These are phyloP conservation scores for Magnaporthiopsis rhizophila DNA, from an alignment of 2,329 filamentous ascomycete species.

Conservation along the genomic window DNA sequence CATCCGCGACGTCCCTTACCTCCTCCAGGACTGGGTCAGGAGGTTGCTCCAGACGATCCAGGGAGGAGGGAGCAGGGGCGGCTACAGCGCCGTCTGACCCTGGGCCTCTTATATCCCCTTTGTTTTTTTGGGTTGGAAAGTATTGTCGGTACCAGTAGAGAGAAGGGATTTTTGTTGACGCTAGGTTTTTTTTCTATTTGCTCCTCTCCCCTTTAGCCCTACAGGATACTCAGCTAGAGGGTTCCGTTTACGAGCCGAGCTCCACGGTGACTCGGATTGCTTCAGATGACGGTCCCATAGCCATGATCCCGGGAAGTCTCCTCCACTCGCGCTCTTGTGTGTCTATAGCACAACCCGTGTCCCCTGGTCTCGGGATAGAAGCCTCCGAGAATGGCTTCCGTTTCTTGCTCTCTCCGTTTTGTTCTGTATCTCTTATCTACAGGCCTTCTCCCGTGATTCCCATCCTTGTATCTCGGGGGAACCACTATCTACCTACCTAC, in stretches of 20 bases:
- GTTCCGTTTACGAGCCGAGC: no score
- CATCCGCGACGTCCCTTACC: slow-evolving; percentile 84
- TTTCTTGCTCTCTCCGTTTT: not conserved
- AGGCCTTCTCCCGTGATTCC: not conserved
- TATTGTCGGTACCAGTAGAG: no score
- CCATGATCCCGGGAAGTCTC: no score
- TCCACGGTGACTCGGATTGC: no score
- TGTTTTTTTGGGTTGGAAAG: no score
- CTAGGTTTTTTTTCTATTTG: slow-evolving; percentile 10
- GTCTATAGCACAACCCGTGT: no score
- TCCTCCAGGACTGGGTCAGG: slow-evolving; percentile 80
- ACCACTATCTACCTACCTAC: not conserved
- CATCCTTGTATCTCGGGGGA: not conserved
- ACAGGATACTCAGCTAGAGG: no score
- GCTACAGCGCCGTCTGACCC: slow-evolving; percentile 80
- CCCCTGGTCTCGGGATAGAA: no score
- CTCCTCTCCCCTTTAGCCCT: slow-evolving; percentile 8
- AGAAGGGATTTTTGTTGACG: no score
- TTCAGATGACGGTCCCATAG: no score
- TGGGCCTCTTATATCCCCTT: not conserved
- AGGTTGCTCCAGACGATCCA: slow-evolving; percentile 77
- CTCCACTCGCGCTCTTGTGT: no score
- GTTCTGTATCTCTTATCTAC: not conserved
- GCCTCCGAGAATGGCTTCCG: no score
- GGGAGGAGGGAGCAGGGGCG: slow-evolving; percentile 74